phyloP scores from a whole-genome alignment of 2,329 filamentous ascomycete species.

The Trichoderma harzianum region DNA sequence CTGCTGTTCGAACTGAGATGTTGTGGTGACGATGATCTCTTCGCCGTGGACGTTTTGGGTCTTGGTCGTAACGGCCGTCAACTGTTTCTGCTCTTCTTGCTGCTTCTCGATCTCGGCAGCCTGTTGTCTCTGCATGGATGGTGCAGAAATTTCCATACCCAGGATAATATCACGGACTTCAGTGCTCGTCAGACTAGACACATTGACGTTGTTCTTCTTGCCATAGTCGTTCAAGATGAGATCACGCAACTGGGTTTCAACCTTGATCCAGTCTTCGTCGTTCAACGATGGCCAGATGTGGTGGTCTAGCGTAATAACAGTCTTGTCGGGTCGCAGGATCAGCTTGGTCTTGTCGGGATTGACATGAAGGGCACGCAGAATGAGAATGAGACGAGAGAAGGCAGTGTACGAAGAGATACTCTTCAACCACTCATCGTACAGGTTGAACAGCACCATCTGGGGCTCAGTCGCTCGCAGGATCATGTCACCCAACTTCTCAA shows the following conservation, averaged over 20 bases:
- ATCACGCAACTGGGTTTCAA: slow-evolving; percentile 94
- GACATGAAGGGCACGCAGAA: slow-evolving; percentile 90
- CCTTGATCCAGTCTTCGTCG: slow-evolving; percentile 98
- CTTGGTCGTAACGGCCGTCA: slow-evolving; percentile 96
- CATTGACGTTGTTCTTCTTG: slow-evolving; percentile 99
- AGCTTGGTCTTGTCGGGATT: slow-evolving; percentile 99
- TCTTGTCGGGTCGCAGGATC: slow-evolving; percentile 92
- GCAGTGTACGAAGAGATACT: slow-evolving; percentile 97
- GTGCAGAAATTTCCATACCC: slow-evolving; percentile 98
- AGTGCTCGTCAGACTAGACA: slow-evolving; percentile 90
- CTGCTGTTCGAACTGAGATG: slow-evolving; percentile 95
- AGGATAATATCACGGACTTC: slow-evolving; percentile 98
- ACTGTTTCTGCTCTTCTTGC: slow-evolving; percentile 91
- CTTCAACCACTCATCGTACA: slow-evolving; percentile 99
- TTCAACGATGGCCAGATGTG: slow-evolving; percentile 96
- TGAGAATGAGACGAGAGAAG: slow-evolving; percentile 91
- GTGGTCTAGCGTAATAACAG: slow-evolving; percentile 95
- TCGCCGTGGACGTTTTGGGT: slow-evolving; percentile 96
- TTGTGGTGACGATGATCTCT: slow-evolving; percentile 97
- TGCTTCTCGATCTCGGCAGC: slow-evolving; percentile 99
- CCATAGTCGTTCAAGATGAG: slow-evolving; percentile 97
- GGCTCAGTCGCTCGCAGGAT: slow-evolving; percentile 95
- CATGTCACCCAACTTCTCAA: slow-evolving; percentile 99
- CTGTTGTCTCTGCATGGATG: slow-evolving; percentile 96
- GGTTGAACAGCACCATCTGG: slow-evolving; percentile 99